Conservation (phyloP, 441 rosid species). For the Melastoma candidum region DNA sequence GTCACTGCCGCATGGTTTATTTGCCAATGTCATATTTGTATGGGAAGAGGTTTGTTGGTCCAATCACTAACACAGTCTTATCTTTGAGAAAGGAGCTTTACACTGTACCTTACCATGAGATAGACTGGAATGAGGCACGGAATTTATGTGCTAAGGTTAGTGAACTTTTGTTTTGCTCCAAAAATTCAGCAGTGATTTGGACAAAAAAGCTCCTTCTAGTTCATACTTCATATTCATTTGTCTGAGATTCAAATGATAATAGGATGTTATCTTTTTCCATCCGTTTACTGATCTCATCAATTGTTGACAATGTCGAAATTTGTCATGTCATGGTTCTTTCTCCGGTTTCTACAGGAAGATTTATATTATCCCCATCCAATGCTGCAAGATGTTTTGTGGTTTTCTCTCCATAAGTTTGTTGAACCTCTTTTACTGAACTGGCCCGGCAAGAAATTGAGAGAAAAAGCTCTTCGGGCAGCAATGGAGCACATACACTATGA, state of each 20-base stretch:
- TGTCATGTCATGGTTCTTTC: too few relatives aligned
- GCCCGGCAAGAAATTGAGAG: slow-evolving; percentile 85
- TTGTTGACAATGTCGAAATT: too few relatives aligned
- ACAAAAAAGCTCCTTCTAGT: too few relatives aligned
- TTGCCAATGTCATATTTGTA: slow-evolving; percentile 22
- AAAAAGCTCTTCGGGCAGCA: slow-evolving; percentile 48
- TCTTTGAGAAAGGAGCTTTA: slow-evolving; percentile 70
- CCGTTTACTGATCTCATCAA: too few relatives aligned
- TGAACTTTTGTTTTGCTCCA: slow-evolving; percentile 6
- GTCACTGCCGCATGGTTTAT: slow-evolving; percentile 88
- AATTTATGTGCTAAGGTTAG: slow-evolving; percentile 76
- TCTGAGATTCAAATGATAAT: too few relatives aligned
- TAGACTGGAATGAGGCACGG: slow-evolving; percentile 65
- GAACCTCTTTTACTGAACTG: slow-evolving; percentile 68
- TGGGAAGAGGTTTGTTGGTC: slow-evolving; percentile 46
- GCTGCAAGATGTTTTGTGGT: slow-evolving; percentile 60
- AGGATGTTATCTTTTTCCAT: too few relatives aligned
- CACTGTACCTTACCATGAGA: slow-evolving; percentile 48
- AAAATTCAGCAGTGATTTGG: too few relatives aligned
- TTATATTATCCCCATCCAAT: slow-evolving; percentile 49
- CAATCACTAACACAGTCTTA: slow-evolving; percentile 45
- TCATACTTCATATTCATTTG: too few relatives aligned
- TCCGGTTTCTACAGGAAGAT: slow-evolving; percentile 44
- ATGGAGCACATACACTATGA: slow-evolving; percentile 87
- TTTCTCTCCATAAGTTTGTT: slow-evolving; percentile 27